A percentile compares a stretch with the other conserved stretches of the same genome.
phyloP scores from a whole-genome alignment of 176 grass and related monocot genomes.

The Saccharum officinarum region DNA sequence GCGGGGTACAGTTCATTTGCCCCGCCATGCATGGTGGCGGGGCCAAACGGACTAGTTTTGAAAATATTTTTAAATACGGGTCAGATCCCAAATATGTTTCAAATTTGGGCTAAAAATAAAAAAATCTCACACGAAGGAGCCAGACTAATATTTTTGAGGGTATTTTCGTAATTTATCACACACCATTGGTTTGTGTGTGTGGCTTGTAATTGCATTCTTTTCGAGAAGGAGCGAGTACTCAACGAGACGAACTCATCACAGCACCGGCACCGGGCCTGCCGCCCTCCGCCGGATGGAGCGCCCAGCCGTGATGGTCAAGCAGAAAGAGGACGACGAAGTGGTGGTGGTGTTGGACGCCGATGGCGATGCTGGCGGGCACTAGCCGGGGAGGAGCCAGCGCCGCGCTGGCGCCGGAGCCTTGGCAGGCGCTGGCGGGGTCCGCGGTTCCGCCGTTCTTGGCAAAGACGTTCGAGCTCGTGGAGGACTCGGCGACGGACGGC shows the following conservation, averaged over 20 bases:
- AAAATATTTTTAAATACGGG: too few relatives aligned
- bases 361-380: not conserved
- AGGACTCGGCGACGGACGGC: slow-evolving; percentile 46
- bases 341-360: slow-evolving; percentile 8
- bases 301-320: slow-evolving; percentile 8
- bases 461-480: slow-evolving; percentile 56
- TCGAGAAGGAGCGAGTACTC: too few relatives aligned
- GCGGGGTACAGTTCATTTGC: too few relatives aligned
- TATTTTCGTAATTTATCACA: too few relatives aligned
- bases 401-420: slow-evolving; percentile 12
- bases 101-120: too few relatives aligned
- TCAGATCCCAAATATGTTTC: too few relatives aligned
- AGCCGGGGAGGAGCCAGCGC: not conserved
- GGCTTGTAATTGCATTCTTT: too few relatives aligned
- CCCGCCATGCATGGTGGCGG: too few relatives aligned
- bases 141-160: too few relatives aligned
- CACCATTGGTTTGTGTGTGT: too few relatives aligned
- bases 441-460: slow-evolving; percentile 45
- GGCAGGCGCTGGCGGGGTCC: not conserved
- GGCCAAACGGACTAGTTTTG: too few relatives aligned
- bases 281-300: slow-evolving; percentile 26
- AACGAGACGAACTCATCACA: not conserved
- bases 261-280: not conserved
- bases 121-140: too few relatives aligned
- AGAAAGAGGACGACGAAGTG: slow-evolving; percentile 10